Evolutionary conservation across 192 early-diverging fungal genomes (phyloP).

Genomic region (Coemansia furcata): DNA sequence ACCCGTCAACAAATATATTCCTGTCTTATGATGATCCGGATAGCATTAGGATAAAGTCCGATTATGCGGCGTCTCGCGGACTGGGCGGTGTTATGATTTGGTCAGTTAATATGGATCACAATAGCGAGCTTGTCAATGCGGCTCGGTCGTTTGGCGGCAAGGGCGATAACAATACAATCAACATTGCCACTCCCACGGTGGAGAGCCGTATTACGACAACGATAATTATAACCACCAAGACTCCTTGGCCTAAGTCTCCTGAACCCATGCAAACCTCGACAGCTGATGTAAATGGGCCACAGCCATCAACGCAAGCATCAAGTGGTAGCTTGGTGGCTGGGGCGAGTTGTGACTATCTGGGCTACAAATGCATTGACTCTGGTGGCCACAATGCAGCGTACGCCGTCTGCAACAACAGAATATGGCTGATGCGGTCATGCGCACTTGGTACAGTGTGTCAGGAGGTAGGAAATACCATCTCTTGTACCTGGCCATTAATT

Average conservation of each 20-base stretch:
- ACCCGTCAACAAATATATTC: slow-evolving; percentile 54
- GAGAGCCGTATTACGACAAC: not conserved
- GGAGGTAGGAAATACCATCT: slow-evolving; percentile 1
- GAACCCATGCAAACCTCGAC: not conserved
- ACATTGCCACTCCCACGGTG: not conserved
- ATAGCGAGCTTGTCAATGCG: slow-evolving; percentile 57
- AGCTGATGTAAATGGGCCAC: not conserved
- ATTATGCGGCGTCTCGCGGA: slow-evolving; percentile 54
- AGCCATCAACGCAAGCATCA: not conserved
- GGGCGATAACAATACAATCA: not conserved
- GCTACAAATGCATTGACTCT: slow-evolving; percentile 25
- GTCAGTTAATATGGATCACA: slow-evolving; percentile 48
- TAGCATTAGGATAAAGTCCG: slow-evolving; percentile 56
- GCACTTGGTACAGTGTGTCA: slow-evolving; percentile 21
- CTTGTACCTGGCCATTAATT: slow-evolving; percentile 19
- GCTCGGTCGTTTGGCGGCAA: slow-evolving; percentile 18
- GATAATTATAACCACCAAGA: not conserved
- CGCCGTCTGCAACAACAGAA: slow-evolving; percentile 19
- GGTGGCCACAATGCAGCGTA: slow-evolving; percentile 23
- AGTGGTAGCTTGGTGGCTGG: slow-evolving; percentile 4
- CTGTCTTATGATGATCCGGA: slow-evolving; percentile 67
- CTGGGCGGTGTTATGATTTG: slow-evolving; percentile 64
- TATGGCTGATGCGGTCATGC: slow-evolving; percentile 15
- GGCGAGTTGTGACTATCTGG: slow-evolving; percentile 8
- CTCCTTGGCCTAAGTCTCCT: not conserved